Evolutionary conservation across 192 early-diverging fungal genomes (phyloP).

Genomic region (Allomyces javanicus): DNA sequence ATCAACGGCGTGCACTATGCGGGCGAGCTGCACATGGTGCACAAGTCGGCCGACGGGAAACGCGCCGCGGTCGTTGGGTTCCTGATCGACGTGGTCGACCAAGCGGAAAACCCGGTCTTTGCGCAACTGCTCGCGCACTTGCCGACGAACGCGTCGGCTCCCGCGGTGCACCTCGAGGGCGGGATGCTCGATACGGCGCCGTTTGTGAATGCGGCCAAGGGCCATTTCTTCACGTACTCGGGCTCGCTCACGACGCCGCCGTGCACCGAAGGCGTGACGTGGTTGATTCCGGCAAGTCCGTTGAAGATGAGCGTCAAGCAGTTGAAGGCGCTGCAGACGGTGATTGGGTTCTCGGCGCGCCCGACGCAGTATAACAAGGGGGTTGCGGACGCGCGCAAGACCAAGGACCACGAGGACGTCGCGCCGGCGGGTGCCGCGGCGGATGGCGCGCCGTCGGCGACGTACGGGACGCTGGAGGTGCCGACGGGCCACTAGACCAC

Average conservation of each 20-base stretch:
- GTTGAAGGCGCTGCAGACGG: conserved; percentile 9
- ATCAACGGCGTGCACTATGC: conserved; percentile 13
- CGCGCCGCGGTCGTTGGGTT: conserved; percentile 23
- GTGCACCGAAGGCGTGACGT: conserved; percentile 35
- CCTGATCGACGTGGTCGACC: conserved; percentile 16
- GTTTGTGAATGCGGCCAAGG: no score
- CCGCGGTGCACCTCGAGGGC: no score
- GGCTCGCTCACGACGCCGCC: conserved; percentile 44
- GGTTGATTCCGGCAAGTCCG: conserved; percentile 20
- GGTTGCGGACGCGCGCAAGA: neutral
- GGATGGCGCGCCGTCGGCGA: no score
- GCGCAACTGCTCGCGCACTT: conserved; percentile 1
- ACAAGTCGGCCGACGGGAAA: conserved; percentile 12
- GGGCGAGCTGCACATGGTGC: conserved; percentile 32
- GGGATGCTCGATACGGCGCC: no score
- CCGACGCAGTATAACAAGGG: conserved; percentile 12
- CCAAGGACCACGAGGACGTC: no score
- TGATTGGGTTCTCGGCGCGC: conserved; percentile 22
- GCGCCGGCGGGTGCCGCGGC: no score
- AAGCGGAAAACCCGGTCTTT: conserved; percentile 14
- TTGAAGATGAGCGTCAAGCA: conserved; percentile 15
- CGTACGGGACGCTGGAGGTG: no score
- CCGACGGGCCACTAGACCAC: no score
- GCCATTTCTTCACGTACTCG: conserved; percentile 12
- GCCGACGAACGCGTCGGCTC: conserved; percentile 1